A percentile compares a stretch with the other conserved stretches of the same genome.
These are phyloP conservation scores for Tetrahymena borealis DNA, from an alignment of 73 alveolate genomes.

Conservation along the genomic window DNA sequence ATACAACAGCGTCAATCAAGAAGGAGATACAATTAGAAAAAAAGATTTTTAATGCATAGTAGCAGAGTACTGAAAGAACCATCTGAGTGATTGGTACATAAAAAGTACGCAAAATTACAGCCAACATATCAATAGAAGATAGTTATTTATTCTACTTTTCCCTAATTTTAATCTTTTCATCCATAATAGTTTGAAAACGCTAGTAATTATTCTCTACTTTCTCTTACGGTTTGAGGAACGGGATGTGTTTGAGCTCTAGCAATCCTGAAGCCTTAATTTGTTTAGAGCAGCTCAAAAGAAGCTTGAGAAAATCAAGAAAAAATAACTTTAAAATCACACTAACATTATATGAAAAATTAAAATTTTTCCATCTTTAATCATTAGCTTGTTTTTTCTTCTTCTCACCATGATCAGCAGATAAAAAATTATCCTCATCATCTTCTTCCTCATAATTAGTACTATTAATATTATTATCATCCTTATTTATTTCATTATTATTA, in stretches of 20 bases:
- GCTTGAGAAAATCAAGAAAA: neutral
- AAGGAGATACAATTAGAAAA: neutral
- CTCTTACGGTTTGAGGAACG: neutral
- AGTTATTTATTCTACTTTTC: neutral
- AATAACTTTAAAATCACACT: neutral
- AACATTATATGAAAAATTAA: neutral
- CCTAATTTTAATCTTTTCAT: neutral
- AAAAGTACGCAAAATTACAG: neutral
- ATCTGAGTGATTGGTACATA: neutral
- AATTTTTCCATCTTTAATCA: neutral
- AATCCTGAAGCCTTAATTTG: neutral
- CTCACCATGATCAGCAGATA: neutral
- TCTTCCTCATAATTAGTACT: too few species aligned
- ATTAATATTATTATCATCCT: too few species aligned
- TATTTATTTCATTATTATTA: too few species aligned
- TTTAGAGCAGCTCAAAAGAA: neutral
- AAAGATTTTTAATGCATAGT: neutral
- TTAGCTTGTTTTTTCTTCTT: neutral
- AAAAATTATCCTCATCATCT: neutral
- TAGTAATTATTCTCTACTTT: neutral
- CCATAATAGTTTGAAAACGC: neutral
- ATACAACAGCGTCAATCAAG: neutral
- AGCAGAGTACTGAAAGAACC: neutral
- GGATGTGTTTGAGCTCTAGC: neutral
- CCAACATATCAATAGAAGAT: neutral